Base-by-base conservation (phyloP, 192 early-diverging fungal genomes). In the Gigaspora rosea region DNA sequence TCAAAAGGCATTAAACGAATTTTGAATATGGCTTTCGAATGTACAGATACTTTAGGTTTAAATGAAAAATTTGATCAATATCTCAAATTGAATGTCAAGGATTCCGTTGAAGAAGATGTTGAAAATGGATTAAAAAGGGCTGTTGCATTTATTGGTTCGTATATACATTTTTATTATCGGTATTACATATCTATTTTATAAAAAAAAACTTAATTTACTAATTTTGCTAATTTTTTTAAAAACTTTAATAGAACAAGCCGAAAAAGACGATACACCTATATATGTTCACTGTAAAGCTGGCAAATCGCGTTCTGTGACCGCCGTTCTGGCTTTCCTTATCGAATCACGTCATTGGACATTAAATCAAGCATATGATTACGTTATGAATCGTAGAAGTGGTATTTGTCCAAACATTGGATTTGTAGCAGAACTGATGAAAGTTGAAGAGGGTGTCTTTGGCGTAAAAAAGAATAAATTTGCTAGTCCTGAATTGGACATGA, bases 231-330 rank as follows among this genome's bases (percentile, higher is more conserved):
- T 32, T 27, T 20, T 22, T 65, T 20, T 2, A 2, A 18, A 33
- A 12, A 35, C 5, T 11, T 41, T 41, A 46, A 58, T n/a, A 75
- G 80, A 78, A 27, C 73, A 77, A 76, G 86, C 83, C 36, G 76
- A 81, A 46, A 58, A 65, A 48, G 62, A 65, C 48, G 78, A 88
- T 47, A 77, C 81, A 41, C 82, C 85, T 3, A 88, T 92, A 36
- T 90, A 93, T 73, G 93, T 94, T 0, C 93, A 94, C 78, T 94
- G 93, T 82, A 89, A 89, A 71, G 93, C 93, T 32, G 93, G 93
- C 35, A 87, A 89, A 71, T 92, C 91, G n/a, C 85, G 93, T 16
- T 92, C 91, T 7, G 91, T 88, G 3, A 90, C 92, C 8, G 90
- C 85, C 10, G 92, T 92, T 32, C 84, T 94, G 48, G 93, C 88